Percentiles rank a stretch among this genome's conserved stretches.
Evolutionary conservation across 495 filamentous ascomycete genomes (phyloP).

Genomic region (Amorphotheca resinae): DNA sequence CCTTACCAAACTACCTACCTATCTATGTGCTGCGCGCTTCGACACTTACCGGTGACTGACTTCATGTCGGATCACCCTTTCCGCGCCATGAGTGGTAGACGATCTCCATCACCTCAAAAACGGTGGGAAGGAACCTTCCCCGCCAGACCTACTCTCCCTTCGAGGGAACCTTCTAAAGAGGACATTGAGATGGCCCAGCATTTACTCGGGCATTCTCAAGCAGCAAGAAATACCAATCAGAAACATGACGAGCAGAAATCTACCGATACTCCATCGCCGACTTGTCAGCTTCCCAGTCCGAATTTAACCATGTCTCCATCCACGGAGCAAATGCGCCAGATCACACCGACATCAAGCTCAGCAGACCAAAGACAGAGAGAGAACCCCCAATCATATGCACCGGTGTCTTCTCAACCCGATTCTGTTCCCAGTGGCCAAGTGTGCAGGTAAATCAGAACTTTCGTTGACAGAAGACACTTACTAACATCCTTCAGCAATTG

Average conservation of each 20-base stretch:
- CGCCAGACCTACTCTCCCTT: constrained; percentile 8
- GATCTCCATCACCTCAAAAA: constrained; percentile 10
- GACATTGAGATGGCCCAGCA: constrained; percentile 16
- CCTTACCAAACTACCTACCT: too few species aligned
- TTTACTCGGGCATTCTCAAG: constrained; percentile 12
- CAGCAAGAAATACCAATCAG: neutral
- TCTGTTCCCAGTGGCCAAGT: constrained; percentile 30
- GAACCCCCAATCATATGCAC: constrained; percentile 4
- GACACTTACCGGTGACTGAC: constrained; percentile 15
- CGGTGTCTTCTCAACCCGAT: constrained; percentile 1
- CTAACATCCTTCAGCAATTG: constrained; percentile 59
- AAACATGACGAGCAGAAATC: neutral
- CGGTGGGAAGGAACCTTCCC: constrained; percentile 12
- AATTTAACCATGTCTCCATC: constrained; percentile 9
- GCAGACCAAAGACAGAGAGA: constrained; percentile 9
- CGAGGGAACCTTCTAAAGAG: constrained; percentile 16
- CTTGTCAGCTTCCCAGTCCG: constrained; percentile 4
- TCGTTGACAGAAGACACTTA: neutral
- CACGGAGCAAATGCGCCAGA: constrained; percentile 5
- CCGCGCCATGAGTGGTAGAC: constrained; percentile 12
- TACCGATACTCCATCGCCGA: constrained; percentile 8
- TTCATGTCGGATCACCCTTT: constrained; percentile 18
- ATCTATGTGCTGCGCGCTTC: constrained; percentile 16
- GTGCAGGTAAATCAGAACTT: constrained; percentile 34
- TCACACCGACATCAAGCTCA: constrained; percentile 5